Evolutionary conservation across 345 rosid genomes (phyloP).

Genomic region (Acer yangbiense): DNA sequence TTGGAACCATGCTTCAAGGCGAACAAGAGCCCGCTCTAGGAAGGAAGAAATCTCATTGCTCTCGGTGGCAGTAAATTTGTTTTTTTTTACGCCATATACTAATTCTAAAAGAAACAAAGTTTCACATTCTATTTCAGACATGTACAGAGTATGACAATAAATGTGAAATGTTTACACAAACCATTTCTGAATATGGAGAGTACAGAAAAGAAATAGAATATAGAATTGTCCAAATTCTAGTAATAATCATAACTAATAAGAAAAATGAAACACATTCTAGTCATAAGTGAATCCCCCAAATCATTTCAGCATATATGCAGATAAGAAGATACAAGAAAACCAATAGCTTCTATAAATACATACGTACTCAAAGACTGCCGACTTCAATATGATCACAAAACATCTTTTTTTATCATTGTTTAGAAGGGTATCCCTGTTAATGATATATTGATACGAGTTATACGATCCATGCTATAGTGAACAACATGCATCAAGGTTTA

Average conservation of each 20-base stretch:
- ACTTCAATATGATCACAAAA: neutral
- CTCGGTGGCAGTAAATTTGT: conserved; percentile 57
- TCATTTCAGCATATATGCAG: conserved; percentile 1
- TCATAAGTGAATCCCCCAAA: neutral
- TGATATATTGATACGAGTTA: neutral
- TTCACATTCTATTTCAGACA: conserved; percentile 16
- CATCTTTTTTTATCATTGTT: neutral
- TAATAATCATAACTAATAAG: neutral
- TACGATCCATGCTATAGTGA: neutral
- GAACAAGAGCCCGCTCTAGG: conserved; percentile 64
- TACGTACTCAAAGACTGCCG: neutral
- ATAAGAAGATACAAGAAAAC: neutral
- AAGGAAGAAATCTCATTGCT: conserved; percentile 64
- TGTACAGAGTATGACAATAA: conserved; percentile 1
- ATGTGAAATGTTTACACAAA: neutral
- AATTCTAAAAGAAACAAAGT: conserved; percentile 47
- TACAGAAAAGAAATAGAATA: conserved; percentile 3
- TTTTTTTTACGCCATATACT: conserved; percentile 53
- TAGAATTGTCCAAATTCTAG: conserved; percentile 7
- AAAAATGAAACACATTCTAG: neutral
- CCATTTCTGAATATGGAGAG: neutral
- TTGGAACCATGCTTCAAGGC: conserved; percentile 87
- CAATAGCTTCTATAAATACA: neutral
- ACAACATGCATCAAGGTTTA: neutral
- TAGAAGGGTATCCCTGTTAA: neutral